Evolutionary conservation across 2,329 filamentous ascomycete species (phyloP), one percentile per base, ranked within the genome.

Genomic region (Neonectria sp.): DNA sequence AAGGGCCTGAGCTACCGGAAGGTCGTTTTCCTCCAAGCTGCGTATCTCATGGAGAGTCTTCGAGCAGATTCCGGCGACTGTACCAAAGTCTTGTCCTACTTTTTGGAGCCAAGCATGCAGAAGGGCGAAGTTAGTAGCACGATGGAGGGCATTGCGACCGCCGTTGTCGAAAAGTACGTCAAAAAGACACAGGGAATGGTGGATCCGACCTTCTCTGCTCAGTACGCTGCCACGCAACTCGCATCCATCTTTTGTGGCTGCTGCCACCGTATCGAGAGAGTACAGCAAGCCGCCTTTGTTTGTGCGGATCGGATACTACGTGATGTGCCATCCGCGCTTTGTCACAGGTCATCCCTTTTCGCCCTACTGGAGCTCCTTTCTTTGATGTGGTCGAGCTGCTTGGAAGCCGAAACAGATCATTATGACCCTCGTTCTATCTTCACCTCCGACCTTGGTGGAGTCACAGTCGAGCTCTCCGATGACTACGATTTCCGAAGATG

Each of bases 341-440:
- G 95, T 77, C 93, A 98, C 76, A 93, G 93, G 72, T 91, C 92
- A 7, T 97, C 97, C 1, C 85, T 99, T 0, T 99, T 98, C 81
- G 95, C 95, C 2, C 86, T 99, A 17, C 86, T 99, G 11, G 97
- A 99, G 79, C 88, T 99, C 4, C 84, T 99, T 21, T 95, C 94
- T 4, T 88, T 99, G 31, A 95, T 99, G 92, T 99, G 95, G 95
- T 90, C 90, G 55, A 95, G 95, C 76, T 99, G 96, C 78, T 85
- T 99, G 17, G 95, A 99, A 79, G 93, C 93, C 13, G 96, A 99
- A 79, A 95, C 95, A 0, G 95, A 99, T 74, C 91, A 97, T 76
- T 99, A 98, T 76, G 91, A 94, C 59, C 97, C 95, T 82, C 91
- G 91, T 68, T 93, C 95, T 4, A 91, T 89, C 3, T 97, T 97